These are phyloP conservation scores for Fusarium tuaranense DNA, from an alignment of 2,329 filamentous ascomycete genomes.

Conservation along the genomic window DNA sequence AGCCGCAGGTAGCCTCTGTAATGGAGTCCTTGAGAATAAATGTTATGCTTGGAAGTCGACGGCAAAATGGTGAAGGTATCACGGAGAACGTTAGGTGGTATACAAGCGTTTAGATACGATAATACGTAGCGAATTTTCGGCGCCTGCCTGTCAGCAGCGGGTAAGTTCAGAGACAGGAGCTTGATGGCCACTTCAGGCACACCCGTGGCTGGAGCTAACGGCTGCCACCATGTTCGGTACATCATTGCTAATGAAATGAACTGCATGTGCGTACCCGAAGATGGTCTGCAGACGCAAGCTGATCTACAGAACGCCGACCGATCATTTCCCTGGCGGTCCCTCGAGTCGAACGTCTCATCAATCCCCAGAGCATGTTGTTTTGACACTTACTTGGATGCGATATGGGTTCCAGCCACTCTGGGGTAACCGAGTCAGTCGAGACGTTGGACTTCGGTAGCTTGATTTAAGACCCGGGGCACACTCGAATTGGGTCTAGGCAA, in stretches of 20 bases:
- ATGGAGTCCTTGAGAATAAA: not conserved
- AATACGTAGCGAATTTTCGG: not conserved
- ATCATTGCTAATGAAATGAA: slow-evolving; percentile 2
- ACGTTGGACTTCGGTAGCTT: slow-evolving; percentile 2
- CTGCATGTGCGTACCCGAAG: slow-evolving; percentile 3
- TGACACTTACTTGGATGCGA: not conserved
- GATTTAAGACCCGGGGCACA: slow-evolving; percentile 19
- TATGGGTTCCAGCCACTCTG: slow-evolving; percentile 11
- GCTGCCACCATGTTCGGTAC: not conserved
- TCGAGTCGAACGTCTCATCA: not conserved
- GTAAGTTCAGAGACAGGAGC: not conserved
- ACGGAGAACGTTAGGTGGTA: not conserved
- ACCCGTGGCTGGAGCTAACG: not conserved
- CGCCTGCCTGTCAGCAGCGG: not conserved
- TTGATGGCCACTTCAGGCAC: slow-evolving; percentile 7
- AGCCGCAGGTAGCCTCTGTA: not conserved
- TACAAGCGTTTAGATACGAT: not conserved
- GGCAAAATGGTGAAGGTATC: not conserved
- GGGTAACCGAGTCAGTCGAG: slow-evolving; percentile 30
- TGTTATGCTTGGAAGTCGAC: not conserved
- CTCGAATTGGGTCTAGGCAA: slow-evolving; percentile 24
- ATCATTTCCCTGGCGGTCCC: not conserved
- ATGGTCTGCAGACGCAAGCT: slow-evolving; percentile 4
- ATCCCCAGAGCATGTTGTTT: not conserved
- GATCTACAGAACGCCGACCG: not conserved